Percentiles rank a stretch among this genome's conserved stretches.
Evolutionary conservation across 257 asterid genomes (phyloP).

Genomic region (Ballota nigra): DNA sequence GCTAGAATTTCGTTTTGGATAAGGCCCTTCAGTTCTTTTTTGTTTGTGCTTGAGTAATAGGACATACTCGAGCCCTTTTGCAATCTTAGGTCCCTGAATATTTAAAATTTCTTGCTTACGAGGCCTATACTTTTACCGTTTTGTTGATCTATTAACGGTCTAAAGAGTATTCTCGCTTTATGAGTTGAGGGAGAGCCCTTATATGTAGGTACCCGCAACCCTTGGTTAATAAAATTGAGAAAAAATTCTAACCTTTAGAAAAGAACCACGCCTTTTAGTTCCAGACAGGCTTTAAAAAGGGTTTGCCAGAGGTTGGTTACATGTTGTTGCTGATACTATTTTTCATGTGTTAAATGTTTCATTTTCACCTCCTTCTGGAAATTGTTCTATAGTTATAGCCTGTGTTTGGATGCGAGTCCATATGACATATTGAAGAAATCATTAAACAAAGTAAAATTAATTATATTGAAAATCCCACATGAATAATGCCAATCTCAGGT

Average conservation of each 20-base stretch:
- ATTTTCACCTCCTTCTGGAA: not conserved
- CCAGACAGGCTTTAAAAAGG: conserved; percentile 5
- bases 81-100: not conserved
- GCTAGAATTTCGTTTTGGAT: not conserved
- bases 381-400: not conserved
- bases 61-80: not conserved
- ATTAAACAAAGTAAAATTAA: not conserved
- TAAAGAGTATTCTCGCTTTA: not conserved
- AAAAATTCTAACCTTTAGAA: not conserved
- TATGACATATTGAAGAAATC: not conserved
- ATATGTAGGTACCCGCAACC: not conserved
- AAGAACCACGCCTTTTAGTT: not conserved
- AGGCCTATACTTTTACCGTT: not conserved
- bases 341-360: not conserved
- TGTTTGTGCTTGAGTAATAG: not conserved
- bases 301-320: not conserved
- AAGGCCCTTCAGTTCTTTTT: not conserved
- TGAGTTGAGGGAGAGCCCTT: not conserved
- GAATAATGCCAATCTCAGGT: conserved; percentile 5
- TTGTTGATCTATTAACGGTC: not conserved
- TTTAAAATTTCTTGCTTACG: not conserved
- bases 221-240: not conserved
- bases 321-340: conserved; percentile 9
- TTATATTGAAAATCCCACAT: not conserved
- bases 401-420: not conserved